A percentile compares a stretch with the other conserved stretches of the same genome.
Evolutionary conservation across 345 rosid genomes (phyloP).

Genomic region (Erucastrum elatum): DNA sequence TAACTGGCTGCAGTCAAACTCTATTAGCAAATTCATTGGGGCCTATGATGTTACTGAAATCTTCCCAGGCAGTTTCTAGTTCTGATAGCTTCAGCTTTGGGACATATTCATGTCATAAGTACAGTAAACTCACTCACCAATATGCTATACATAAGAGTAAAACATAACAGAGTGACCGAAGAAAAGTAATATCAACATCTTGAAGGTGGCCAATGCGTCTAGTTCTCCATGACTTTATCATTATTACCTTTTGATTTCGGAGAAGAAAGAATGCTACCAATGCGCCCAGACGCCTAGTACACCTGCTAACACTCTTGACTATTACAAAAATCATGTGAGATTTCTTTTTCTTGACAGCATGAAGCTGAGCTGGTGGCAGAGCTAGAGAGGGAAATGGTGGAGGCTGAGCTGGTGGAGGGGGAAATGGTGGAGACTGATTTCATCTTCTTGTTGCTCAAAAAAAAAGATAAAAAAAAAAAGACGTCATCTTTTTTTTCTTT

Average conservation of each 20-base stretch:
- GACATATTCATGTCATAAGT: conserved; percentile 37
- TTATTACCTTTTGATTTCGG: conserved; percentile 48
- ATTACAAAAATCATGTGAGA: neutral
- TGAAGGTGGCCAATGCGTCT: conserved; percentile 67
- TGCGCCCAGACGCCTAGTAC: conserved; percentile 38
- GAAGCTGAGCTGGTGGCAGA: neutral
- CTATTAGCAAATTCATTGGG: conserved; percentile 1
- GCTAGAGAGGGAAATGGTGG: neutral
- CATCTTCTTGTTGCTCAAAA: too few relatives aligned
- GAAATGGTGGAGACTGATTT: neutral
- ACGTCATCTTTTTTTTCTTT: too few relatives aligned
- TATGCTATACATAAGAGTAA: conserved; percentile 12
- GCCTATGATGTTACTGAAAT: conserved; percentile 92
- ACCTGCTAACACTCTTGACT: conserved; percentile 36
- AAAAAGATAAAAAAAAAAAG: too few relatives aligned
- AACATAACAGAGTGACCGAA: neutral
- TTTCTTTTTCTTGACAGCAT: neutral
- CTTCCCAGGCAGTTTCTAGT: conserved; percentile 93
- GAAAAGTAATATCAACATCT: conserved; percentile 57
- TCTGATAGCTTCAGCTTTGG: conserved; percentile 90
- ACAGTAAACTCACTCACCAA: conserved; percentile 2
- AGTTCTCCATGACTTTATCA: conserved; percentile 74
- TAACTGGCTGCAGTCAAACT: too few relatives aligned
- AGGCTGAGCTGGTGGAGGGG: neutral
- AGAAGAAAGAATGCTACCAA: conserved; percentile 44